These are phyloP conservation scores for Alternaria novae-zelandiae DNA, from an alignment of 2,329 filamentous ascomycete genomes.

Conservation along the genomic window DNA sequence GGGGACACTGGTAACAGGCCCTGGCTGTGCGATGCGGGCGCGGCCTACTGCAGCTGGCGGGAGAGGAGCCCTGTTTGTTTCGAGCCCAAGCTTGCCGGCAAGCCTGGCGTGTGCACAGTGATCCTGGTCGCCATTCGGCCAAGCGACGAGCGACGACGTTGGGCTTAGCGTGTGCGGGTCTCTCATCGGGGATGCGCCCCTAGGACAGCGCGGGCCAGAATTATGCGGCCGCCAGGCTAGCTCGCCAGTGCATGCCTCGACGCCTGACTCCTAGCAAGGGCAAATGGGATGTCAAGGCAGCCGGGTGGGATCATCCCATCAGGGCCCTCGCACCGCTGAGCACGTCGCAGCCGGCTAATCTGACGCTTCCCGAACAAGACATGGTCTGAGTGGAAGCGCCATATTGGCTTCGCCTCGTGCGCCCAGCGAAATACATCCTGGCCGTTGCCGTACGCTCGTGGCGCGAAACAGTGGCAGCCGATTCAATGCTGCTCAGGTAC, in stretches of 20 bases:
- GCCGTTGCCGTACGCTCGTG: conserved; percentile 41
- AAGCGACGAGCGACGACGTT: conserved; percentile 39
- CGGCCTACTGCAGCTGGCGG: conserved; percentile 45
- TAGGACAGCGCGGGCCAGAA: conserved; percentile 35
- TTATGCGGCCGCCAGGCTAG: conserved; percentile 38
- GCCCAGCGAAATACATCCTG: conserved; percentile 22
- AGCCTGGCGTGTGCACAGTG: conserved; percentile 30
- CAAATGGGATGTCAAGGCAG: conserved; percentile 44
- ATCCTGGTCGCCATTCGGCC: conserved; percentile 37
- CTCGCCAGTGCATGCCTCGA: conserved; percentile 27
- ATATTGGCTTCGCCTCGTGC: conserved; percentile 41
- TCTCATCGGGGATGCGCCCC: conserved; percentile 39
- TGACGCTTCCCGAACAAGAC: conserved; percentile 32
- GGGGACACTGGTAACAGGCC: conserved; percentile 37
- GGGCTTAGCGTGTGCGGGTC: conserved; percentile 41
- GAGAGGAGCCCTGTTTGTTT: conserved; percentile 40
- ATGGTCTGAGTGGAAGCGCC: conserved; percentile 31
- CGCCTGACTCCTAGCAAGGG: conserved; percentile 38
- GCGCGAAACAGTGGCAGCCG: conserved; percentile 24
- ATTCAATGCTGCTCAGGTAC: conserved; percentile 39
- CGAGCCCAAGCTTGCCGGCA: conserved; percentile 37
- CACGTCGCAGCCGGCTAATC: conserved; percentile 41
- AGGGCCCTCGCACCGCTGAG: conserved; percentile 29
- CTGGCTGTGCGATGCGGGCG: conserved; percentile 43
- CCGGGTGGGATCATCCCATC: conserved; percentile 32